Base-by-base conservation (phyloP, 345 rosid species). In the Eucalyptus sp. region DNA sequence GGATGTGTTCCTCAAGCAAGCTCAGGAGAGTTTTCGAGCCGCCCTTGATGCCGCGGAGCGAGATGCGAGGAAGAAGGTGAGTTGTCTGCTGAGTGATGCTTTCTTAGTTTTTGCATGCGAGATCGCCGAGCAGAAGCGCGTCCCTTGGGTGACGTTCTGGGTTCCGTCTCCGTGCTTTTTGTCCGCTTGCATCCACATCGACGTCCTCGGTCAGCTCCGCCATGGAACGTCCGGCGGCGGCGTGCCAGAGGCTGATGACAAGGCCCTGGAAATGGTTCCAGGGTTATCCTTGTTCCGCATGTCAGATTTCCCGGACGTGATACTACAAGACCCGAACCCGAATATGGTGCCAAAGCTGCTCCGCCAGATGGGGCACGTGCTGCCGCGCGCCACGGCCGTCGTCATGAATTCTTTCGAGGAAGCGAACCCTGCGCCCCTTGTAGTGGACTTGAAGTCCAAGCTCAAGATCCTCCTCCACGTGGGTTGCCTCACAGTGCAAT, bases 91-190 rank as follows among this genome's bases (percentile, higher is more conserved):
- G 29, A 89, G 89, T 16, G 91, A 94, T 62, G 93, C 93, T 49
- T 93, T 96, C 92, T 79, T 92, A 56, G 29, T 80, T 56, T 92
- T 92, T 5, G 90, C 89, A 2, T 92, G 87, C 10, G 93, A 91
- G 15, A 89, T 95, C 33, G 95, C 96, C 1, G 37, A 66, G 51
- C 90, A 88, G 50, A 87, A 89, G 88, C 62, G 80, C 9, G 91
- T 92, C 80, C 88, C 94, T 31, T 96, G 98, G 99, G 33, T 96
- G 56, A 83, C 95, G 8, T 91, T 91, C 71, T 92, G 92, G 90
- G 80, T 90, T 10, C 81, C 91, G 4, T 92, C 92, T 44, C 92
- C 97, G 1, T 88, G 86, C 33, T 89, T 91, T 3, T 92, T 93
- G 51, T 89, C 95, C 31, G 90, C 91, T 29, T 95, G 94, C 88